phyloP scores from a whole-genome alignment of 345 rosid genomes.

The Bruguiera sexangula region DNA sequence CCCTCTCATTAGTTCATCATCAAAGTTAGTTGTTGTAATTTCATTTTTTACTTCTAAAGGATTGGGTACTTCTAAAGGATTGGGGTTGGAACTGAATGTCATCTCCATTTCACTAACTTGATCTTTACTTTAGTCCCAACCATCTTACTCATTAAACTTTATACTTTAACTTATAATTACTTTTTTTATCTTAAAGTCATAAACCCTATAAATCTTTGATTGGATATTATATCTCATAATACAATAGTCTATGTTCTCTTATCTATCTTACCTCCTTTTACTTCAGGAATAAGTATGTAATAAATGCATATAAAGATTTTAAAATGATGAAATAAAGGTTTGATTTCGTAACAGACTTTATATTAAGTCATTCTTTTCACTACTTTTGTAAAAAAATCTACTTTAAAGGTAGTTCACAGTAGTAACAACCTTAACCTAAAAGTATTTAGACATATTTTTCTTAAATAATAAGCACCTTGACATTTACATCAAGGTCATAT shows the following conservation, averaged over 20 bases:
- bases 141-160: neutral
- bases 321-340: too few relatives aligned
- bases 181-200: neutral
- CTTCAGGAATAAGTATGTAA: neutral
- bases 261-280: neutral
- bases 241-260: neutral
- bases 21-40: too few relatives aligned
- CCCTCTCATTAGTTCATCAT: too few relatives aligned
- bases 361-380: too few relatives aligned
- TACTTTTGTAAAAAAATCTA: neutral
- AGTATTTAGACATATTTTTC: neutral
- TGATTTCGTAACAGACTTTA: too few relatives aligned
- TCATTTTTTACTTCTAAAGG: neutral
- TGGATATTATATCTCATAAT: neutral
- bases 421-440: neutral
- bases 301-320: neutral
- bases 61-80: neutral
- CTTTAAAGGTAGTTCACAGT: neutral
- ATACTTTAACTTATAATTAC: neutral
- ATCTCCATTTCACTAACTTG: neutral
- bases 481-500: neutral
- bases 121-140: neutral
- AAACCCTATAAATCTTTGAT: neutral
- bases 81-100: neutral
- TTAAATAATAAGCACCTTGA: neutral